Conservation (phyloP, 2,329 filamentous ascomycete species). For the Trichophyton verrucosum region DNA sequence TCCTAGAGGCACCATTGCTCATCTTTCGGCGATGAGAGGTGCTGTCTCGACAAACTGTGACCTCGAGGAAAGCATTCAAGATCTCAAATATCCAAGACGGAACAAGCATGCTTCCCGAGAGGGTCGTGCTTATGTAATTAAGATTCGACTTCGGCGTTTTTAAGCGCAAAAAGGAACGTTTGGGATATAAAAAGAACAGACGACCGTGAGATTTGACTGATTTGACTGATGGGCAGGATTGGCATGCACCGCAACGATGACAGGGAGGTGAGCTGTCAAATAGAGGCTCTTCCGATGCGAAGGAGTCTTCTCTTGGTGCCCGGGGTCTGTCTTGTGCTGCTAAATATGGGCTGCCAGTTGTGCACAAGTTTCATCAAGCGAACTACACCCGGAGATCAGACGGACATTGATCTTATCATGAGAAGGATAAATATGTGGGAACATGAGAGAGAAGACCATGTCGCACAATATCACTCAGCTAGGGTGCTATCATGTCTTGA, state of each 20-base stretch:
- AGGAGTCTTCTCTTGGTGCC: neutral
- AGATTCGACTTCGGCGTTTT: neutral
- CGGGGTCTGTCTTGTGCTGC: no score
- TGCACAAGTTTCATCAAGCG: no score
- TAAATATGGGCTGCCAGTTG: no score
- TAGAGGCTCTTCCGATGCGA: neutral
- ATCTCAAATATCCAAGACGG: neutral
- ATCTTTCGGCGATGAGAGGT: slow-evolving; percentile 12
- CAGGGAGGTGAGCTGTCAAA: neutral
- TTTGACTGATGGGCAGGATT: neutral
- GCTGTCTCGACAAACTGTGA: neutral
- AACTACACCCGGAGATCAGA: no score
- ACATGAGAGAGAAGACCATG: no score
- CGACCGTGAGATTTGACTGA: neutral
- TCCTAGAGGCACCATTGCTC: slow-evolving; percentile 14
- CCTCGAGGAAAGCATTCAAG: neutral
- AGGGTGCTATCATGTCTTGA: no score
- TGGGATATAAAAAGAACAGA: neutral
- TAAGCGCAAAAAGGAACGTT: slow-evolving; percentile 1
- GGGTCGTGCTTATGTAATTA: neutral
- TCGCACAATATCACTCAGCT: no score
- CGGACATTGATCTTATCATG: no score
- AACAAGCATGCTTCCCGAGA: neutral
- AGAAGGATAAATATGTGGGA: no score
- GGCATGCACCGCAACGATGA: neutral